Conservation (phyloP, 2,329 filamentous ascomycete species). For the Nannizzia gypsea region DNA sequence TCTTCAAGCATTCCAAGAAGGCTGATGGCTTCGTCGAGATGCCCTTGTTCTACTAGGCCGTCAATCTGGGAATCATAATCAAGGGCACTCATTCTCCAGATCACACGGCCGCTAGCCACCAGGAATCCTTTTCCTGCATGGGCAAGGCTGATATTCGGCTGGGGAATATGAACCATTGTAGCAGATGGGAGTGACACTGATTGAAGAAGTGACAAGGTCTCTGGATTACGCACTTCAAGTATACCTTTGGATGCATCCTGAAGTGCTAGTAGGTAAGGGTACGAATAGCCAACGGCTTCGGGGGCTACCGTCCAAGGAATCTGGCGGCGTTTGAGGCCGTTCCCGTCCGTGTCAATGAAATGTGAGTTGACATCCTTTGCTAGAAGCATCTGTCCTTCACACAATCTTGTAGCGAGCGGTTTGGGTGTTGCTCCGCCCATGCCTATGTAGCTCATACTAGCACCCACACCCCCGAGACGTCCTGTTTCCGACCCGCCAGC, state of each 20-base stretch:
- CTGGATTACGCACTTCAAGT: conserved; percentile 83
- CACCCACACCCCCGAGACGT: conserved; percentile 70
- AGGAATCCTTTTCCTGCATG: conserved; percentile 95
- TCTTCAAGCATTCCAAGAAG: conserved; percentile 83
- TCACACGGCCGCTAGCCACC: conserved; percentile 75
- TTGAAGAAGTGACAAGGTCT: conserved; percentile 81
- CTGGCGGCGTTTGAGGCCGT: conserved; percentile 68
- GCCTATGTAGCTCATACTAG: conserved; percentile 93
- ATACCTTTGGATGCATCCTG: conserved; percentile 72
- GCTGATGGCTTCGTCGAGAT: conserved; percentile 86
- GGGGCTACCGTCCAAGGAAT: conserved; percentile 86
- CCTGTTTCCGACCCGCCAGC: conserved; percentile 53
- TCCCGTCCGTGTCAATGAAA: conserved; percentile 76
- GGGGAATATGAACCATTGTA: conserved; percentile 76
- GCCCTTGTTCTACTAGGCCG: conserved; percentile 59
- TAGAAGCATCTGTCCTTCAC: conserved; percentile 75
- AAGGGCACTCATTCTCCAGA: conserved; percentile 93
- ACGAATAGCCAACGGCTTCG: conserved; percentile 88
- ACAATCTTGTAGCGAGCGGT: conserved; percentile 70
- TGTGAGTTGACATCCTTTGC: conserved; percentile 96
- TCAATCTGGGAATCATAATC: conserved; percentile 85
- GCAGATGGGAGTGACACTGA: conserved; percentile 71
- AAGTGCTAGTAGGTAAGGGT: conserved; percentile 83
- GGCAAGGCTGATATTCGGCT: conserved; percentile 83
- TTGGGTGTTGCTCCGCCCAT: conserved; percentile 85